Evolutionary conservation across 2,329 filamentous ascomycete genomes (phyloP).

Genomic region (Tolypocladium inflatum): DNA sequence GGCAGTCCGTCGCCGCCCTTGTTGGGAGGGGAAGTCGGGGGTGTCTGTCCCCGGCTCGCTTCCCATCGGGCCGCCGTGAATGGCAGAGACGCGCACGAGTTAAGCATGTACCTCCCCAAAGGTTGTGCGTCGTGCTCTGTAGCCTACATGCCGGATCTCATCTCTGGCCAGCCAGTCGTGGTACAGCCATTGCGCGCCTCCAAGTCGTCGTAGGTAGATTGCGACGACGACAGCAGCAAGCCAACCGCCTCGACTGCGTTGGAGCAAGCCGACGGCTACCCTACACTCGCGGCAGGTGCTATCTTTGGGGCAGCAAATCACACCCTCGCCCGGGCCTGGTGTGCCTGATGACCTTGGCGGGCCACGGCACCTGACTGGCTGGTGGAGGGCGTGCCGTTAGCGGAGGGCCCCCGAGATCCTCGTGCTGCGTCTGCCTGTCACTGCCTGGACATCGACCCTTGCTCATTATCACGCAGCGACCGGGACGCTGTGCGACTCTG

Average conservation of each 20-base stretch:
- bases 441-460: neutral
- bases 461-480: neutral
- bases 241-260: neutral
- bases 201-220: neutral
- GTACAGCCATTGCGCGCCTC: neutral
- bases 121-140: neutral
- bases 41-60: neutral
- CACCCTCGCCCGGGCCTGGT: constrained; percentile 4
- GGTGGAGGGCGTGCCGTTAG: constrained; percentile 4
- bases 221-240: neutral
- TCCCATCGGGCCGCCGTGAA: neutral
- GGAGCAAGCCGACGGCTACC: neutral
- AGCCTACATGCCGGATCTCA: neutral
- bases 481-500: neutral
- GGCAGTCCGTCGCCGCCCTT: neutral
- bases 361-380: constrained; percentile 14
- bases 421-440: neutral
- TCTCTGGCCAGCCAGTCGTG: neutral
- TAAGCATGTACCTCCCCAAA: neutral
- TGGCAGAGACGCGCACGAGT: neutral
- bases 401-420: neutral
- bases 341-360: constrained; percentile 13
- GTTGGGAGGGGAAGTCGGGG: neutral
- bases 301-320: constrained; percentile 6
- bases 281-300: neutral